Evolutionary conservation across 495 filamentous ascomycete species (phyloP), one percentile per base, ranked within the genome.

Genomic region (Trichocladium uniseriatum): DNA sequence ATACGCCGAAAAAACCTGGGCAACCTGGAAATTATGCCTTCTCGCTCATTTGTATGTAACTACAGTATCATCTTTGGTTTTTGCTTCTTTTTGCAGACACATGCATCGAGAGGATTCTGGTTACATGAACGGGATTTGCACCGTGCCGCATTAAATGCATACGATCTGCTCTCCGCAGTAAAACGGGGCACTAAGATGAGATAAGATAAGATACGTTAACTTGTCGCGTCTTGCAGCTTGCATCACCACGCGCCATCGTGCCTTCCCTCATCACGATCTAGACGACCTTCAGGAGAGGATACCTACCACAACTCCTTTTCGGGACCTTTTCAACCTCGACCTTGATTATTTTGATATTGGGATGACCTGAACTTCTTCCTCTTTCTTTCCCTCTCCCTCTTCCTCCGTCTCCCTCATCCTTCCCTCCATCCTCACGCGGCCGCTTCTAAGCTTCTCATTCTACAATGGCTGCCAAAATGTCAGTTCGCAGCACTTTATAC

Each of bases 391-490:
- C 21, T 8, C 27, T 16, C 18, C 14, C 22, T 13, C 43, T 7
- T 34, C 31, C 31, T 7, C 31, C 14, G 7, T n/a, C 37, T 3
- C 16, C 37, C 19, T 38, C 37, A 38, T 38, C 37, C 38, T 15
- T 37, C 8, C 18, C 6, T 31, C 9, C 27, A 21, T 22, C 14
- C 22, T 13, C 43, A 27, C 8, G 4, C 24, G 3, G 4, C 24
- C 24, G 4, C 3, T 27, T 27, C 24, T 27, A 38, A 13, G 6
- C 19, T 20, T 41, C 34, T 2, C 1, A 10, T n/a, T 14, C 10
- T 40, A 54, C 32, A 3, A 63, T 62, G 60, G 60, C 58, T 31
- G 46, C 61, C 44, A 64, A 64, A 49, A 59, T 65, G 62, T 65
- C 34, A 65, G 55, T 58, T 34, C 44, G 22, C 24, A 43, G 15